A percentile compares a stretch with the other conserved stretches of the same genome.
Evolutionary conservation across 768 basidiomycete species (phyloP).

Genomic region (Serendipita sp.): DNA sequence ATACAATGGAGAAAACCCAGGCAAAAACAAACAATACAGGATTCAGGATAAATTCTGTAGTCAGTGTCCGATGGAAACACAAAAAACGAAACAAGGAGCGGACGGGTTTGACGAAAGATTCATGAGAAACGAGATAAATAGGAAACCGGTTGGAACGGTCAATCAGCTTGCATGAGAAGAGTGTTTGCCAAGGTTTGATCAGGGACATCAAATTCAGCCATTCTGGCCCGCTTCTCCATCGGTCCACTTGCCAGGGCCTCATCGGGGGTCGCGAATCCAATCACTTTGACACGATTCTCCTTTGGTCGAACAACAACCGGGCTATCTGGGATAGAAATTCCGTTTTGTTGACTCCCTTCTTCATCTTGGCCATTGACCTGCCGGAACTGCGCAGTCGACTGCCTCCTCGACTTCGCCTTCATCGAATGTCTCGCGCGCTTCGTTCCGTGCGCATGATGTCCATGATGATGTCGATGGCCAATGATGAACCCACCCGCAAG

Average conservation of each 20-base stretch:
- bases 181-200: not conserved
- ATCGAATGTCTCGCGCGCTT: constrained; percentile 9
- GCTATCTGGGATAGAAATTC: not conserved
- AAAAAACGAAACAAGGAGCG: too few relatives aligned
- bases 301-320: constrained; percentile 7
- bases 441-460: constrained; percentile 9
- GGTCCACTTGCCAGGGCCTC: not conserved
- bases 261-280: constrained; percentile 6
- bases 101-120: not conserved
- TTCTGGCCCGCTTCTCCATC: constrained; percentile 2
- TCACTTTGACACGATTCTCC: constrained; percentile 6
- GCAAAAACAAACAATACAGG: not conserved
- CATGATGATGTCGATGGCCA: constrained; percentile 25
- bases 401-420: constrained; percentile 6
- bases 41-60: not conserved
- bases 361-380: constrained; percentile 1
- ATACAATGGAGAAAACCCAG: not conserved
- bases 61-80: not conserved
- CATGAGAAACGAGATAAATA: not conserved
- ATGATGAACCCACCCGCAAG: constrained; percentile 34
- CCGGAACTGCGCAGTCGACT: not conserved
- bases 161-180: not conserved
- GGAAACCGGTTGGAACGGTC: not conserved
- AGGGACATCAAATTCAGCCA: constrained; percentile 7
- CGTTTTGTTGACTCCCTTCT: not conserved